A percentile compares a stretch with the other conserved stretches of the same genome.
Evolutionary conservation across 2,329 filamentous ascomycete species (phyloP).

Genomic region (Endoconidiophora laricicola): DNA sequence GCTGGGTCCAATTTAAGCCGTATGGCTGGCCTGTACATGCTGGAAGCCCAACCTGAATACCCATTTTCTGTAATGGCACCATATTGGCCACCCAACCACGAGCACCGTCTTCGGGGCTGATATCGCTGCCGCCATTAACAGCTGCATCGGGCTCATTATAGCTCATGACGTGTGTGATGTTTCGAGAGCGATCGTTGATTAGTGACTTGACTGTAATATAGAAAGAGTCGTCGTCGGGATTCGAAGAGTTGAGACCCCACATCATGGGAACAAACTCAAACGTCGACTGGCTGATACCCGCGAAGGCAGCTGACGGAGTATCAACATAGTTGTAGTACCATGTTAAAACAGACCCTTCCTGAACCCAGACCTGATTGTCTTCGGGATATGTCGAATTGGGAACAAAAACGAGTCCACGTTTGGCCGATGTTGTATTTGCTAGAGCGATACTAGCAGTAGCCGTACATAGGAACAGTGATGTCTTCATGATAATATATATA

Average conservation of each 20-base stretch:
- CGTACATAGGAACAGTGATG: not conserved
- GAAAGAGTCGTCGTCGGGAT: constrained; percentile 40
- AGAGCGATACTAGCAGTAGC: constrained; percentile 13
- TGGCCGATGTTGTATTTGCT: constrained; percentile 28
- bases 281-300: constrained; percentile 29
- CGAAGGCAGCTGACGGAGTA: constrained; percentile 36
- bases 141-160: constrained; percentile 63
- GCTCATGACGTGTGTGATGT: constrained; percentile 51
- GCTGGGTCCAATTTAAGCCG: constrained; percentile 49
- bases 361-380: constrained; percentile 51
- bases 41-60: constrained; percentile 53
- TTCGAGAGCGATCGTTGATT: constrained; percentile 31
- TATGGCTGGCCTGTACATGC: constrained; percentile 45
- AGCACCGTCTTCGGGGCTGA: constrained; percentile 45
- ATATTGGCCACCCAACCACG: constrained; percentile 54
- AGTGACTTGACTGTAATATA: constrained; percentile 38
- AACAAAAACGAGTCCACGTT: constrained; percentile 59
- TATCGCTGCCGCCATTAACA: constrained; percentile 42
- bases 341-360: constrained; percentile 40
- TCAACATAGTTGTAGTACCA: constrained; percentile 76
- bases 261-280: constrained; percentile 48
- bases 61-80: constrained; percentile 46
- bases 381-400: constrained; percentile 33
- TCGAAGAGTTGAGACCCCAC: constrained; percentile 15
- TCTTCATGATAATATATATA: too few species aligned